Evolutionary conservation across 371 early-diverging fungal genomes (phyloP), one percentile per base, ranked within the genome.

Genomic region (Mucor sp.): DNA sequence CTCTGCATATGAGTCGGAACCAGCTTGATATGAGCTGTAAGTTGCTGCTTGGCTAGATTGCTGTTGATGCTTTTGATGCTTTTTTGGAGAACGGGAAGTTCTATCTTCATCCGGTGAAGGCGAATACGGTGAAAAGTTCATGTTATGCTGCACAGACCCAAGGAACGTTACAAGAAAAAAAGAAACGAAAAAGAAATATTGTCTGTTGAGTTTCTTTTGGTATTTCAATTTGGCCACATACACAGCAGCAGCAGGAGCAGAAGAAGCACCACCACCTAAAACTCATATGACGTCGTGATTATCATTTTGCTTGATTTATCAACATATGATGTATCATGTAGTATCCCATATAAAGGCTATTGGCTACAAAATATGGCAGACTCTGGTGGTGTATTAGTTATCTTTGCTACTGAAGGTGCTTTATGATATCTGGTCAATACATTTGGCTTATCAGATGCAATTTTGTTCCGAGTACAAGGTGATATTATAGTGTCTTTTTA

Each of bases 21-120:
- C 73, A 32, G 71, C 63, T 61, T 74, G 75, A 48, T 76, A 73
- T 25, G 78, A 71, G 30, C 68, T 74, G 33, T 53, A 68, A 23
- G 33, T 7, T 33, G 55, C 56, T 41, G 57, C 56, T 58, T 21
- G 47, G 37, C 63, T 59, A 6, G 48, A 63, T 41, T 65, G 66
- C 21, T 56, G 60, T 63, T 62, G 58, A 28, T 62, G 55, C 25
- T 35, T 60, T 48, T 62, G 56, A 44, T 55, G 55, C 65, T 63
- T 65, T 72, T 67, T 69, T 44, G 62, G 58, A 66, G 62, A 27
- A 5, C 74, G 70, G 35, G 57, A 39, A 12, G 59, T 66, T 65
- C 83, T 75, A 33, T 83, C 77, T 23, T 84, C 84, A 63, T 84
- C 84, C 21, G 84, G 84, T n/a, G 84, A 81, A 30, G 84, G 84